These are phyloP conservation scores for Delitschia confertaspora DNA, from an alignment of 495 filamentous ascomycete genomes.

Conservation along the genomic window DNA sequence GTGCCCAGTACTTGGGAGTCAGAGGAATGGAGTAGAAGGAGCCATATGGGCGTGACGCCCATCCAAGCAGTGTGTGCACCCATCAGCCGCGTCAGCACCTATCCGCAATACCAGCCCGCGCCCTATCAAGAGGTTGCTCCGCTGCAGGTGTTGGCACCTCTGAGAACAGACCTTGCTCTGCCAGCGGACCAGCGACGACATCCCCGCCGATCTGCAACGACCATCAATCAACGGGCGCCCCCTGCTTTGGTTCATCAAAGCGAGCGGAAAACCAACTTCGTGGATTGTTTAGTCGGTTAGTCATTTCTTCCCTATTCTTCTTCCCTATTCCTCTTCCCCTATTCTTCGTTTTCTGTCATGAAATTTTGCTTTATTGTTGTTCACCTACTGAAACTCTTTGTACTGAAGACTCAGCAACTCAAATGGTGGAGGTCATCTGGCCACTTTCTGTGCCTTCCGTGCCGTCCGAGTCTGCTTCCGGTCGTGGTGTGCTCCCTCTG, in stretches of 20 bases:
- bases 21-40: slow-evolving; percentile 22
- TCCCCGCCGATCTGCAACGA: slow-evolving; percentile 54
- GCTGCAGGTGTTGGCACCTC: slow-evolving; percentile 18
- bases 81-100: slow-evolving; percentile 22
- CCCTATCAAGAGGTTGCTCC: slow-evolving; percentile 16
- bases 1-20: slow-evolving; percentile 16
- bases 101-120: slow-evolving; percentile 21
- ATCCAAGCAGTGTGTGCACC: slow-evolving; percentile 12
- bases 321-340: slow-evolving; percentile 13
- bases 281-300: slow-evolving; percentile 99
- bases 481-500: slow-evolving; percentile 69
- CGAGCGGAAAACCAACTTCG: slow-evolving; percentile 90
- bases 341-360: too few relatives aligned
- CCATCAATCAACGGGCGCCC: slow-evolving; percentile 51
- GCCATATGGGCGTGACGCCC: neutral
- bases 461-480: slow-evolving; percentile 42
- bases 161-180: slow-evolving; percentile 21
- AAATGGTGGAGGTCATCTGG: slow-evolving; percentile 97
- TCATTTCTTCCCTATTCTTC: slow-evolving; percentile 16
- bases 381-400: slow-evolving; percentile 30
- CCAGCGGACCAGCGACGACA: slow-evolving; percentile 66
- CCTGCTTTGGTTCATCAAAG: slow-evolving; percentile 79
- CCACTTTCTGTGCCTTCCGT: slow-evolving; percentile 57
- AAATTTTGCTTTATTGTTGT: too few relatives aligned
- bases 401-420: slow-evolving; percentile 80